Conservation (phyloP, 768 basidiomycete species). For the Flagelloscypha sp. region DNA sequence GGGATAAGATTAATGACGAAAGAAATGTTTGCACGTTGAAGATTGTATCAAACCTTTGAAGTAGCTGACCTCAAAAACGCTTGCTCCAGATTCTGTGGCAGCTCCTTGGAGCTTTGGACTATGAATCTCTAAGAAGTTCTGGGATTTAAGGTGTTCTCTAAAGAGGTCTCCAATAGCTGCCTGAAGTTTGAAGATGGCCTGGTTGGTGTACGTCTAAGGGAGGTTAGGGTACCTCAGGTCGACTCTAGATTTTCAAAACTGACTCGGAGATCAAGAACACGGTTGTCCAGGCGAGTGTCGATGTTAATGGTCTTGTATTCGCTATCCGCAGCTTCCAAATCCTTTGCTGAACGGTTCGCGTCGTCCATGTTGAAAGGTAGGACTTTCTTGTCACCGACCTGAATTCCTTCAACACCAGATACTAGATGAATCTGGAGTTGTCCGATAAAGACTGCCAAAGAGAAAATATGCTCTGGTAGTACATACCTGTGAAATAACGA, state of each 20-base stretch:
- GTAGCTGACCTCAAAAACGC: constrained; percentile 96
- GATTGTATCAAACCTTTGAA: constrained; percentile 68
- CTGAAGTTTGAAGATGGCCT: constrained; percentile 90
- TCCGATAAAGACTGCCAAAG: background rate
- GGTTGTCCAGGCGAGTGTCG: constrained; percentile 91
- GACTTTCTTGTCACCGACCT: too few species aligned
- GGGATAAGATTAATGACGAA: constrained; percentile 1
- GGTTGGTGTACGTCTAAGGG: constrained; percentile 82
- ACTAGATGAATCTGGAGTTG: constrained; percentile 64
- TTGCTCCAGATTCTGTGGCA: constrained; percentile 93
- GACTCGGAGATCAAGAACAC: constrained; percentile 89
- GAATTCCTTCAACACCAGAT: constrained; percentile 60
- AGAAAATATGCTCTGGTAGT: background rate
- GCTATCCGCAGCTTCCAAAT: constrained; percentile 45
- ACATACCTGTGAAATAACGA: constrained; percentile 73
- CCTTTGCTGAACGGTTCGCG: constrained; percentile 75
- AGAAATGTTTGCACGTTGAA: constrained; percentile 2
- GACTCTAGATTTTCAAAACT: constrained; percentile 17
- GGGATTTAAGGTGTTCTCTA: constrained; percentile 65
- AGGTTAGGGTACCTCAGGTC: background rate
- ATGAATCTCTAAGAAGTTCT: constrained; percentile 91
- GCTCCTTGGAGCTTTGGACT: constrained; percentile 96
- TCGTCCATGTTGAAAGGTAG: constrained; percentile 93
- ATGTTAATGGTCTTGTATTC: constrained; percentile 79
- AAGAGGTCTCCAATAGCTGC: constrained; percentile 84